Evolutionary conservation across 805 yeast genomes (phyloP), one percentile per base, ranked within the genome.

Genomic region (Metschnikowia vanudenii): DNA sequence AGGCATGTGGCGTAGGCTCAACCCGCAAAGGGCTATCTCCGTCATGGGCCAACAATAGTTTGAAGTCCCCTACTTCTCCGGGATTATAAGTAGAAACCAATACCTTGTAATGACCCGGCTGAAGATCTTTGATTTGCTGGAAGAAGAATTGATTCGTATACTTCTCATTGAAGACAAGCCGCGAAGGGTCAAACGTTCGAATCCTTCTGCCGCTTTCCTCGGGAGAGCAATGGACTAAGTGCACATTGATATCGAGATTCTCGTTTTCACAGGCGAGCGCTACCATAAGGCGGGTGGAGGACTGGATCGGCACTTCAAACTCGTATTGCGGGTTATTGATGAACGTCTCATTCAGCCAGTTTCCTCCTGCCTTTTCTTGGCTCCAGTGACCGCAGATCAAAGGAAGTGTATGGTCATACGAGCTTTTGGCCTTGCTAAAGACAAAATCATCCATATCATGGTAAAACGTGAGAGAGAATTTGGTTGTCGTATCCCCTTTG

Each of bases 241-340:
- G 78, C 11, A 74, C 52, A 47, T 74, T 74, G 38, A 78, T 57
- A 14, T 69, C 59, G 2, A 56, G 50, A n/a, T 59, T 49, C 3
- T 51, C 37, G 13, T 54, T 51, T 24, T 42, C 40, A 14, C 46
- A 33, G 1, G 53, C 59, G 0, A 67, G 51, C 11, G 55, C 33
- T 10, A 53, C 14, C 20, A 37, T 32, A 12, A 51, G 16, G 10
- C 55, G 55, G 1, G 35, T 5, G 17, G 19, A 16, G 62, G 50
- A 2, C 8, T 22, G 24, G 24, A 43, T 46, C 2, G 51, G 47
- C 0, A 63, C 58, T 11, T 59, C 58, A 1, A 75, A 31, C 8
- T 52, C 57, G 41, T 67, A 81, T 51, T 81, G 87, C 0, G 88
- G 88, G 51, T 84, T 84, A 9, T 66, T 56, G 17, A 76, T 56